Evolutionary conservation across 768 basidiomycete genomes (phyloP), one percentile per base, ranked within the genome.

Genomic region (Lyophyllum decastes): DNA sequence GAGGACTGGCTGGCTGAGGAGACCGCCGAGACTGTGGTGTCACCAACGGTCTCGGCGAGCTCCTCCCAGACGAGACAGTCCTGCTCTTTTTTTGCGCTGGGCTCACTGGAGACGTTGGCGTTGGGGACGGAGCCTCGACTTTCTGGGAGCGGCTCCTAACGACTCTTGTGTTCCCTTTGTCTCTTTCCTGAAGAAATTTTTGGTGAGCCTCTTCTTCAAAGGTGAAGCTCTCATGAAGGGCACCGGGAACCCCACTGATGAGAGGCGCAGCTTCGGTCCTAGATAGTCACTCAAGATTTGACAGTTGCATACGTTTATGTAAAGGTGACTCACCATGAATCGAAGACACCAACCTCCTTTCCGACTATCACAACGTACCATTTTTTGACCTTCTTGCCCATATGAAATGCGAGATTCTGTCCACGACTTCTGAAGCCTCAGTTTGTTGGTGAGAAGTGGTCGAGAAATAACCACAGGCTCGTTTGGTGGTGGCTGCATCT

Each of bases 181-280:
- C 53, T 26, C 57, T 52, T 41, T 66, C 74, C 51, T 68, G 59
- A 2, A 60, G 48, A 62, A 76, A 78, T 45, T 64, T 66, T 6
- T 62, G 60, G 21, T 44, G 34, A 0, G 84, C 84, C 58, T 83
- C 76, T 26, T 71, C 76, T 59, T 77, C 62, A 2, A 78, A 72
- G 2, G 57, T 9, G 61, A 80, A 84, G 45, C 79, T 70, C 57
- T 85, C 75, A 61, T 75, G 66, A 6, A 78, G 59, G 2, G 80
- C 67, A 33, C 75, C 76, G 9, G 78, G 69, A 10, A 84, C 73
- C 4, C 76, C 72, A 52, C 63, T 75, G 11, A 81, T 78, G 52
- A 79, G 71, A 8, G 78, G 74, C 0, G 68, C 72, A 17, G 73
- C 76, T 63, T 82, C 77, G 10, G 77, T 64, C 84, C 84, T 85